Percentiles rank a stretch among this genome's conserved stretches.
Conservation (phyloP, 2,329 filamentous ascomycete genomes). For the Penicillium concentricum region DNA sequence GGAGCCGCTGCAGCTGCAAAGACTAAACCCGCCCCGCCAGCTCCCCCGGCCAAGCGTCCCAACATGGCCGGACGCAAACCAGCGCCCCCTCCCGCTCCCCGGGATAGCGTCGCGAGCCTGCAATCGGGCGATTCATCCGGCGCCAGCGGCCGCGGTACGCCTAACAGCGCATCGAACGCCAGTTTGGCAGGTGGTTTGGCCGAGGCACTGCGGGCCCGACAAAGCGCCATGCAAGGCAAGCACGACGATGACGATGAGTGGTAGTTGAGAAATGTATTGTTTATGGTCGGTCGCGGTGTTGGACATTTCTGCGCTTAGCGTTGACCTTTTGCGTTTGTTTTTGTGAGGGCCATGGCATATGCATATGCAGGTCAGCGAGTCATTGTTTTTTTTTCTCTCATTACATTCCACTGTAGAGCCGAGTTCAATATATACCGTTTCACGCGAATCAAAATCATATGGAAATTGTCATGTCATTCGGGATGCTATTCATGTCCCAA, state of each 20-base stretch:
- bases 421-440: slow-evolving; percentile 10
- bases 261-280: slow-evolving; percentile 41
- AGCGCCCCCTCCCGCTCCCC: slow-evolving; percentile 61
- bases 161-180: slow-evolving; percentile 55
- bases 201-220: slow-evolving; percentile 73
- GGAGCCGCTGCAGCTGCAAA: slow-evolving; percentile 47
- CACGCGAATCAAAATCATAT: not conserved
- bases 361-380: slow-evolving; percentile 4
- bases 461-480: not conserved
- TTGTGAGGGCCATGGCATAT: slow-evolving; percentile 4
- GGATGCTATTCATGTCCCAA: not conserved
- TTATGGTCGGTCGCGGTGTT: slow-evolving; percentile 16
- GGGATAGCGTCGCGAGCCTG: slow-evolving; percentile 61
- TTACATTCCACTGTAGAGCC: not conserved
- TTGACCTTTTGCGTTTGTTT: slow-evolving; percentile 16
- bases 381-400: not conserved
- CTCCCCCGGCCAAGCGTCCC: slow-evolving; percentile 78
- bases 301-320: slow-evolving; percentile 25
- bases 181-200: slow-evolving; percentile 73
- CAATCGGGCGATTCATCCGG: slow-evolving; percentile 52
- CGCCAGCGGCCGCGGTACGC: slow-evolving; percentile 68
- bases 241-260: slow-evolving; percentile 70
- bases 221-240: slow-evolving; percentile 72
- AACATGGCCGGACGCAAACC: slow-evolving; percentile 68
- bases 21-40: slow-evolving; percentile 70